Conservation (phyloP, 495 filamentous ascomycete species). For the Filosporella fistucella region DNA sequence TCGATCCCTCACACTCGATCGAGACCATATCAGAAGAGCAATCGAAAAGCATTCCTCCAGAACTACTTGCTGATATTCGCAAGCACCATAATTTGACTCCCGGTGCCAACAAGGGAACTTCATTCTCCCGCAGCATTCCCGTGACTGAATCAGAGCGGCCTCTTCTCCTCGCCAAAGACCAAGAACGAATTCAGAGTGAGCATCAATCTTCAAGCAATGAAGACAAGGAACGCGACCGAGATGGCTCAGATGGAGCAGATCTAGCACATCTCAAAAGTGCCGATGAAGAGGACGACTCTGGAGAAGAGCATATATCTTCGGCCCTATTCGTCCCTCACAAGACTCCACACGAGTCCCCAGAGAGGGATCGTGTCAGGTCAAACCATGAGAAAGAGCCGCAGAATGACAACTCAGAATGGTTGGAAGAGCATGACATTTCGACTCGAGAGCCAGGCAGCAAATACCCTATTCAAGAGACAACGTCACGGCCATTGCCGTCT, state of each 20-base stretch:
- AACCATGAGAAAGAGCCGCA: constrained; percentile 13
- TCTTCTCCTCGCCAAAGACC: neutral
- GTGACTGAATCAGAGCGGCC: constrained; percentile 31
- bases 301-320: constrained; percentile 90
- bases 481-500: no score
- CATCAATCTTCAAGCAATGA: neutral
- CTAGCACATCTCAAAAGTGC: constrained; percentile 11
- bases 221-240: neutral
- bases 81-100: constrained; percentile 53
- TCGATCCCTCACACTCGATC: constrained; percentile 10
- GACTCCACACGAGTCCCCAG: constrained; percentile 45
- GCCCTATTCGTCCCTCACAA: constrained; percentile 91
- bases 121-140: constrained; percentile 53
- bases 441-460: no score
- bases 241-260: constrained; percentile 4
- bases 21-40: constrained; percentile 22
- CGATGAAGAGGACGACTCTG: constrained; percentile 66
- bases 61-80: constrained; percentile 58
- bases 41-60: constrained; percentile 34
- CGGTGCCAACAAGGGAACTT: constrained; percentile 41
- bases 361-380: constrained; percentile 9
- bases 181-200: neutral
- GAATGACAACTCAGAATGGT: constrained; percentile 12
- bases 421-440: constrained; percentile 23
- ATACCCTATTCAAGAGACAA: no score